Conservation (phyloP, 768 basidiomycete species). For the Leccinellum albellum region DNA sequence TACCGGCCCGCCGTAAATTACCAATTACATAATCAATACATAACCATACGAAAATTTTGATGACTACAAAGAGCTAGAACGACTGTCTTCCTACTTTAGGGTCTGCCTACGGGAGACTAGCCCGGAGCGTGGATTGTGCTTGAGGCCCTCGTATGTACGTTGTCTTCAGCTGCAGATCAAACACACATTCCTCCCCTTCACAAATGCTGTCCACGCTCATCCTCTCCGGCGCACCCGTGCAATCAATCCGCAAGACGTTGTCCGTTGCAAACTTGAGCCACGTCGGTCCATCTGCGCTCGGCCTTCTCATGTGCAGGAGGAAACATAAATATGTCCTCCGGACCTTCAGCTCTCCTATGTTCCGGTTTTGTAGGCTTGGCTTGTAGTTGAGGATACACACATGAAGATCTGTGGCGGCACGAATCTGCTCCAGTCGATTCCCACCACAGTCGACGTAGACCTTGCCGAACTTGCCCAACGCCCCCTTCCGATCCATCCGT, state of each 20-base stretch:
- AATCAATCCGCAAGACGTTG: slow-evolving; percentile 18
- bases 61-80: no score
- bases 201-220: not conserved
- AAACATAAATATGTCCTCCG: slow-evolving; percentile 22
- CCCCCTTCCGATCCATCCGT: not conserved
- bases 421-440: slow-evolving; percentile 12
- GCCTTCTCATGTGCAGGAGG: slow-evolving; percentile 13
- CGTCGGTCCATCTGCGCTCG: slow-evolving; percentile 1
- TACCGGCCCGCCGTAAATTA: no score
- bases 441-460: slow-evolving; percentile 16
- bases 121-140: no score
- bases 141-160: slow-evolving; percentile 14
- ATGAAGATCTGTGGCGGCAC: slow-evolving; percentile 13
- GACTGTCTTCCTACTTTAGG: no score
- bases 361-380: not conserved
- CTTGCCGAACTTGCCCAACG: slow-evolving; percentile 9
- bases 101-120: no score
- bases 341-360: slow-evolving; percentile 14
- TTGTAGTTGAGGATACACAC: slow-evolving; percentile 24
- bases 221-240: slow-evolving; percentile 2
- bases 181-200: not conserved
- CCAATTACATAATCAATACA: no score
- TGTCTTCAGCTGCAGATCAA: slow-evolving; percentile 10
- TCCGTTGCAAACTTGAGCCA: slow-evolving; percentile 27
- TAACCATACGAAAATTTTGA: no score